Base-by-base conservation (phyloP, 2,329 filamentous ascomycete genomes). In the Canariomyces notabilis region DNA sequence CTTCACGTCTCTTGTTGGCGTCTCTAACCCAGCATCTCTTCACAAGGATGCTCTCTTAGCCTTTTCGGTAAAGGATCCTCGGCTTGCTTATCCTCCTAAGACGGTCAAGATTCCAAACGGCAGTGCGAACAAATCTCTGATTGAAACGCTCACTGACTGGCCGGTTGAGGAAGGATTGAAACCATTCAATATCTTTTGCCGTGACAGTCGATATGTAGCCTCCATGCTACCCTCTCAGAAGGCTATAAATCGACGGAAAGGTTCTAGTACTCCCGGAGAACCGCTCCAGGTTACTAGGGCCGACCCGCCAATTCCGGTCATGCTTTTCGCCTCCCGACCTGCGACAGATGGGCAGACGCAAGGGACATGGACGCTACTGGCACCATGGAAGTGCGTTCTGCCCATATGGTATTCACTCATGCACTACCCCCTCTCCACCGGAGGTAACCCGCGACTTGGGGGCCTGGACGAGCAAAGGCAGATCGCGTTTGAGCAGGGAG, bases 321-420 rank as follows among this genome's bases (percentile, higher is more conserved):
- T 91, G 1, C 67, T 94, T 5, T 73, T 88, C 4, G 74, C 83
- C 26, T 80, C 78, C 9, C 76, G 80, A 3, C 63, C 74, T 8
- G 62, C 67, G 9, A 58, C 63, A 1, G 67, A 67, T 31, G 69
- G 65, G 9, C 76, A 75, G 37, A 69, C 72, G 1, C 81, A 85
- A 38, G 84, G 85, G 0, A 82, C 75, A 0, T 97, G 89, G 89
- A 93, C 83, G 0, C 63, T 97, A 1, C 72, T 97, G 19, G 75
- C 93, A 3, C 93, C 93, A 0, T 96, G 91, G 89, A 89, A 87
- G 61, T 95, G 87, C 57, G 85, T 97, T 29, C 72, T 81, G 29
- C 80, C 88, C 0, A 73, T 96, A 23, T 98, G 93, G 93, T 85
- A 91, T 57, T 82, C 80, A 37, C 68, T 97, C 12, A 84, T 95